These are phyloP conservation scores for Debaryomycetaceae sp. DNA, from an alignment of 1,139 yeast species.

Conservation along the genomic window DNA sequence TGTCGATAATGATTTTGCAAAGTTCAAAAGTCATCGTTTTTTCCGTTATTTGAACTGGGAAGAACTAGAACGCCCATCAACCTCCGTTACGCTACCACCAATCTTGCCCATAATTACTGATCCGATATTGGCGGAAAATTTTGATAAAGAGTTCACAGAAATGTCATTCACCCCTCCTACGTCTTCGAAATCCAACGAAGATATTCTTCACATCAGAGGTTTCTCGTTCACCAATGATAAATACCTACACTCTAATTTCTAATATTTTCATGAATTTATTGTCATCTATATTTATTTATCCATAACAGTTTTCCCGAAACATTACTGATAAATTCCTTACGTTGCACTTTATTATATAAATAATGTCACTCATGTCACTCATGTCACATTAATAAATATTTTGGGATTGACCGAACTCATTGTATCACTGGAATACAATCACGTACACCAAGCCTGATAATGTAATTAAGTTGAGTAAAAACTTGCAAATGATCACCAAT, in stretches of 20 bases:
- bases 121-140: conserved; percentile 86
- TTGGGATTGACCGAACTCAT: too few species aligned
- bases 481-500: neutral
- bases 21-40: conserved; percentile 67
- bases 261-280: neutral
- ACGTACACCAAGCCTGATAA: too few species aligned
- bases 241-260: conserved; percentile 18
- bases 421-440: too few species aligned
- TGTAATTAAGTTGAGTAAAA: too few species aligned
- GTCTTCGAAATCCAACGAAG: conserved; percentile 14
- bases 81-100: conserved; percentile 56
- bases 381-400: too few species aligned
- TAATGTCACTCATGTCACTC: too few species aligned
- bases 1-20: conserved; percentile 51
- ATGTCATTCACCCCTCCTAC: conserved; percentile 52
- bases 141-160: conserved; percentile 84
- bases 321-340: too few species aligned
- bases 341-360: too few species aligned
- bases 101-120: conserved; percentile 83
- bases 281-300: too few species aligned
- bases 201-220: conserved; percentile 41
- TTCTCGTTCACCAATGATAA: conserved; percentile 44
- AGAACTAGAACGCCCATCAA: conserved; percentile 46
- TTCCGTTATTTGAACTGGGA: conserved; percentile 80
- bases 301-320: too few species aligned